Evolutionary conservation across 768 basidiomycete species (phyloP), one percentile per base, ranked within the genome.

Genomic region (Termitomyces sp.): DNA sequence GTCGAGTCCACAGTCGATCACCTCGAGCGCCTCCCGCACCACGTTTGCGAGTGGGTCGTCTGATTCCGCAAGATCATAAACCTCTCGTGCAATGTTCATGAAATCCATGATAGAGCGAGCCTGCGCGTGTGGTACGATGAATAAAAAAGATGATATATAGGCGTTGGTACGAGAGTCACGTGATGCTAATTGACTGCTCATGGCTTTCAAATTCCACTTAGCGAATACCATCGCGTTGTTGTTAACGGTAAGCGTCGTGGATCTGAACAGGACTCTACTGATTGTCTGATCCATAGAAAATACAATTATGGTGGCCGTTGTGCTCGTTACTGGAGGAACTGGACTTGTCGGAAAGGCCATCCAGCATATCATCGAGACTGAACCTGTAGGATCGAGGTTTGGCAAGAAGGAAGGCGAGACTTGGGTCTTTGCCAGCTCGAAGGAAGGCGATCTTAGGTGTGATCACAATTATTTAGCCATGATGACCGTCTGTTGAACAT

Each of bases 321-420:
- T 93, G 41, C 84, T 93, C 56, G 88, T 93, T 63, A 93, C 91
- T 44, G 91, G 91, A 46, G 92, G 91, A 41, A 81, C 84, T 59
- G 94, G 93, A 19, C 84, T 95, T 50, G 91, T 95, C 35, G 93
- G 93, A n/a, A 81, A 82, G 63, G 94, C 85, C 32, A 89, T 96
- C 66, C 74, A 87, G 65, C 78, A 88, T 65, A 73, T 92, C 40
- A 84, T 95, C 68, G 80, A 91, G 34, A 84, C 79, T 10, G 93
- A 96, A 65, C 83, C 88, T 0, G 78, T 78, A 55, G 89, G 87
- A 19, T 90, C 89, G 56, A 77, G 83, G 49, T 97, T 90, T 67
- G 94, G 89, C 41, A 90, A 84, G 66, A 73, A 71, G 23, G 72
- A 80, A 10, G 87, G 84, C 43, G 94, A 97, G 75, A 81, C 78